These are phyloP conservation scores for Pythium guiyangense DNA, from an alignment of 352 stramenopile species.

Conservation along the genomic window DNA sequence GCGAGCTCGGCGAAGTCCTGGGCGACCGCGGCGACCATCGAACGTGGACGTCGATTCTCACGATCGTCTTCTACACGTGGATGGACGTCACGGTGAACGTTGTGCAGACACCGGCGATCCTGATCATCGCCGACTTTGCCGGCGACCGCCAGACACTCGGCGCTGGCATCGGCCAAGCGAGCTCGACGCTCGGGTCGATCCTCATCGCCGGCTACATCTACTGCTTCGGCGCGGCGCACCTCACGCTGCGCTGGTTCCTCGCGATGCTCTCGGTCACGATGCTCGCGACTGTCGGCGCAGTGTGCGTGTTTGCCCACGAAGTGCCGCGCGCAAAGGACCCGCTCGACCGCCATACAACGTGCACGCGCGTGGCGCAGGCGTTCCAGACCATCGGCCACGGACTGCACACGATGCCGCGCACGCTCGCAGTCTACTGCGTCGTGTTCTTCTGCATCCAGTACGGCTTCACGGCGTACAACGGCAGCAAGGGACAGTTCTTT, in stretches of 20 bases:
- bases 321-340: constrained; percentile 18
- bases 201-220: constrained; percentile 71
- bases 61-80: constrained; percentile 76
- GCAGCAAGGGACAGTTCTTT: constrained; percentile 62
- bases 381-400: constrained; percentile 46
- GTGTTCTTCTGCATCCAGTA: constrained; percentile 49
- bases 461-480: constrained; percentile 51
- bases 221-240: constrained; percentile 56
- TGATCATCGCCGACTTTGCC: constrained; percentile 76
- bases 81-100: constrained; percentile 84
- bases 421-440: constrained; percentile 38
- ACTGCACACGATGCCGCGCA: constrained; percentile 32
- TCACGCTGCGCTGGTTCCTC: constrained; percentile 64
- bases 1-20: constrained; percentile 51
- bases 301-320: constrained; percentile 60
- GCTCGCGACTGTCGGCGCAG: constrained; percentile 38
- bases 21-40: constrained; percentile 42
- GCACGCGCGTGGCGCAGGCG: constrained; percentile 21
- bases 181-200: constrained; percentile 58
- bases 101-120: constrained; percentile 60
- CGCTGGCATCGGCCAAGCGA: constrained; percentile 54
- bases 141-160: constrained; percentile 64
- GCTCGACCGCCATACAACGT: constrained; percentile 13
- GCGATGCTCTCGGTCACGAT: constrained; percentile 69
- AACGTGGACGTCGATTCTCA: constrained; percentile 51